These are phyloP conservation scores for Dactylellina haptotyla DNA, from an alignment of 2,329 filamentous ascomycete genomes.

Conservation along the genomic window DNA sequence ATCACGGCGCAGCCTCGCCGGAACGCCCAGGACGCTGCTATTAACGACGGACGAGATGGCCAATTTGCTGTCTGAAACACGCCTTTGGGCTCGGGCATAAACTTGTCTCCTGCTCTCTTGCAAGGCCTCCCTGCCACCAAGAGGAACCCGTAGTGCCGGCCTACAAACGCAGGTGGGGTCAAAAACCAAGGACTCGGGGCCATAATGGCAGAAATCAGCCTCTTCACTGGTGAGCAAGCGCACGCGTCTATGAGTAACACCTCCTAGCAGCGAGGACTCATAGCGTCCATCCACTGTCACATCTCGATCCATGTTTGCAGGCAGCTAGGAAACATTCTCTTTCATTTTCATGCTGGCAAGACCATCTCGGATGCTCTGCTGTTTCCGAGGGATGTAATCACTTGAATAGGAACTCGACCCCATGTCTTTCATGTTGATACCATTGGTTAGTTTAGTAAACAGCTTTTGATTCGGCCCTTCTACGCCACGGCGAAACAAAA, in stretches of 20 bases:
- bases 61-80: conserved; percentile 26
- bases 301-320: background rate
- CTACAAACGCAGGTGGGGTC: conserved; percentile 49
- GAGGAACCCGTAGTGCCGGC: background rate
- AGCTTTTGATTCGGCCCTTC: too few relatives aligned
- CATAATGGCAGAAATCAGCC: conserved; percentile 55
- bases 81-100: conserved; percentile 16
- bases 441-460: too few relatives aligned
- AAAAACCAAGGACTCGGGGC: conserved; percentile 44
- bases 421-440: too few relatives aligned
- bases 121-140: conserved; percentile 9
- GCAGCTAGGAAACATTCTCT: background rate
- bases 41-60: background rate
- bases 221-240: conserved; percentile 30
- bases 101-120: background rate
- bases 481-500: too few relatives aligned
- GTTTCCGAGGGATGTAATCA: too few relatives aligned
- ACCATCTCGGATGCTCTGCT: background rate
- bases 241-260: conserved; percentile 53
- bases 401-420: too few relatives aligned
- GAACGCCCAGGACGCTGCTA: background rate
- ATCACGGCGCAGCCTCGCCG: too few relatives aligned
- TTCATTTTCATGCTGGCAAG: background rate
- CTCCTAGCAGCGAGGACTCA: conserved; percentile 19
- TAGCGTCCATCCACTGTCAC: background rate